Base-by-base conservation (phyloP, 164 flowering plant species). In the Berberis vulgaris region DNA sequence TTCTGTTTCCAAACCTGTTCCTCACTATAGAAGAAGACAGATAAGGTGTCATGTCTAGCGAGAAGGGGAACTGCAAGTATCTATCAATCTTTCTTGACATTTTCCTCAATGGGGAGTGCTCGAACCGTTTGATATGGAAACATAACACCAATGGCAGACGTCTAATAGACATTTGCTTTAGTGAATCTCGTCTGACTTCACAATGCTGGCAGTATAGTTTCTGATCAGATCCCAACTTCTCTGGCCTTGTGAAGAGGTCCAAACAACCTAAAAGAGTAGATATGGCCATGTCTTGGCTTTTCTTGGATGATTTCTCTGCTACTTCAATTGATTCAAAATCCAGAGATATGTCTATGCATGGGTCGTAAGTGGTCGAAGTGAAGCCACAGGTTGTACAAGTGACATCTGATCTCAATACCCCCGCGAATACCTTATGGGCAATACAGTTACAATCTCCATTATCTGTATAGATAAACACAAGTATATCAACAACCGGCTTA, bases 201-300 rank as follows among this genome's bases (percentile, higher is more conserved):
- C 93, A 87, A 46, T 80, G 79, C 60, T 80, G 78, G 67, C 93
- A 87, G 66, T 74, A 71, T 1, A 83, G 74, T 73, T 85, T 85
- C 74, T 83, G 93, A 76, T 87, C 89, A 41, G 89, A 76, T 1
- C 85, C 89, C 69, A 87, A 75, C 76, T 75, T 87, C 68, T 87
- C 93, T 3, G 84, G 82, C 60, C 79, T 81, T 6, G 93, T 87
- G 67, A 83, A 87, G 60, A 82, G 80, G 68, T 85, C 85, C 74
- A 87, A 73, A 68, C 88, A 87, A 13, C 86, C 86, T 38, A 66
- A 59, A 49, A 87, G 93, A 50, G 89, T 84, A 49, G 88, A 78
- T 42, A 73, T 71, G 53, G 72, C 73, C 3, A 64, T 42, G 47
- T 62, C 54, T 64, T 71, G 76, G 49, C 63, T 75, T 42, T 62